Percentiles rank a stretch among this genome's conserved stretches.
Conservation (phyloP, 768 basidiomycete genomes). For the Leccinum pellstonianum region DNA sequence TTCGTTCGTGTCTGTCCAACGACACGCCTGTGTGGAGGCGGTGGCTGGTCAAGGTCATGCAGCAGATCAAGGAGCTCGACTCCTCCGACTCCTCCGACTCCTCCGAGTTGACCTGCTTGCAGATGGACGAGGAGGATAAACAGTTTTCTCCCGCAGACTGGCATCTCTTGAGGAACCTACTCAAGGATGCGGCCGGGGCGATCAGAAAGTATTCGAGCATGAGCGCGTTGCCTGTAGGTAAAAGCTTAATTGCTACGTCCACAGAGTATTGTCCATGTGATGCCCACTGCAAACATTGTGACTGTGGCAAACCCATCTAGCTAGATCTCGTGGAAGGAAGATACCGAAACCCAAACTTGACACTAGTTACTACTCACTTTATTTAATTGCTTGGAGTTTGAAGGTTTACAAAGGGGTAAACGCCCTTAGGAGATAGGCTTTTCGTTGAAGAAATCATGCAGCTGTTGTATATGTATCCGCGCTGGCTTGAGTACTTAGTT, state of each 20-base stretch:
- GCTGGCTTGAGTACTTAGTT: background rate
- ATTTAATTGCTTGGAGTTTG: background rate
- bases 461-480: background rate
- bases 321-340: background rate
- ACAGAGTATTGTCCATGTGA: background rate
- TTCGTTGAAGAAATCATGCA: background rate
- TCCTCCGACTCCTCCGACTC: too few relatives aligned
- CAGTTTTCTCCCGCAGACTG: too few relatives aligned
- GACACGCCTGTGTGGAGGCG: constrained; percentile 23
- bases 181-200: constrained; percentile 20
- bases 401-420: background rate
- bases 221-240: background rate
- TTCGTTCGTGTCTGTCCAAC: constrained; percentile 20
- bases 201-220: constrained; percentile 12
- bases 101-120: background rate
- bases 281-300: background rate
- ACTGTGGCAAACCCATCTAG: background rate
- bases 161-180: constrained; percentile 4
- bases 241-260: background rate
- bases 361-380: background rate
- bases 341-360: background rate
- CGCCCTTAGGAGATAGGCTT: background rate
- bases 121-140: background rate
- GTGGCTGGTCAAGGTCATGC: constrained; percentile 24
- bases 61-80: constrained; percentile 5